Evolutionary conservation across 2,329 filamentous ascomycete species (phyloP), one percentile per base, ranked within the genome.

Genomic region (Phyllosticta citrichinensis): DNA sequence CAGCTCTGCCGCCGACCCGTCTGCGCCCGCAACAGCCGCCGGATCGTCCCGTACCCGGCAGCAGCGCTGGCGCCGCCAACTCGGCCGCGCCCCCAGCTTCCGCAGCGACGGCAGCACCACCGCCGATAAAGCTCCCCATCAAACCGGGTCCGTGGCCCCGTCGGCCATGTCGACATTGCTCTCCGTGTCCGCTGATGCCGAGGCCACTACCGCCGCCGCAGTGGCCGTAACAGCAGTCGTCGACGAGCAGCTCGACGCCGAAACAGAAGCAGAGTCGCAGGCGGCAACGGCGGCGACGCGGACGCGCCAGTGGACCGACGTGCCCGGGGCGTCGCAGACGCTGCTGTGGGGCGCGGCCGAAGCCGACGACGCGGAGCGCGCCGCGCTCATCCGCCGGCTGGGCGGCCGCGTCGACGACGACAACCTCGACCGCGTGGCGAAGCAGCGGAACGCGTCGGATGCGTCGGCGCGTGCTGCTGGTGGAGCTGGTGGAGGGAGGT

Each of bases 261-360:
- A 33, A 40, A 10, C 11, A 12, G 33, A 14, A 40, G 33, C 33
- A 35, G 33, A 14, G 3, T 40, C 33, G 8, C 33, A 40, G 33
- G 10, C 33, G 33, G 33, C n/a, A 1, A 14, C n/a, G 22, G 35
- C 33, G 33, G 11, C 33, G 10, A 11, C 14, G 33, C 33, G 33
- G 33, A 17, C 33, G 33, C 33, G 14, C 9, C 25, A 25, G 17
- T 56, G 60, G 55, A 61, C 25, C 9, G 55, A 55, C 30, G 56
- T n/a, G 5, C 50, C 52, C 24, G 56, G 12, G 59, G 69, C 74
- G 1, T 73, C 69, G 40, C 74, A 76, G 61, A 67, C 70, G 47
- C 59, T 75, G 27, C 55, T 63, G 25, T 76, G 73, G 69, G 73
- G 75, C 56, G 71, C 70, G n/a, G 69, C 69, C 3, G 71, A 69